Conservation (phyloP, 169 alveolate species). For the Besnoitia besnoiti region DNA sequence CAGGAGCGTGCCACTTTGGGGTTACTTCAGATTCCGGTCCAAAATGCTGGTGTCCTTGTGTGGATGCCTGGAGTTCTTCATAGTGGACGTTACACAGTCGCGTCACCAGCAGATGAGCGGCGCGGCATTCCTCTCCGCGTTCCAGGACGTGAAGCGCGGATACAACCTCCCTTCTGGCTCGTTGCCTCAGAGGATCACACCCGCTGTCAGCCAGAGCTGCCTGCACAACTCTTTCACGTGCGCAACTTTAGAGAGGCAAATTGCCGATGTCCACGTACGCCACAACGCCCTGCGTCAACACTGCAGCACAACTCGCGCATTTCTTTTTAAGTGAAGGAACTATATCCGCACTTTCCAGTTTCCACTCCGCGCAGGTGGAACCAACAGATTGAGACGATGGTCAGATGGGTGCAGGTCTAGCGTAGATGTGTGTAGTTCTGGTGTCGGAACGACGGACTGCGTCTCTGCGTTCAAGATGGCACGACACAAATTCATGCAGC, state of each 20-base stretch:
- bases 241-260: neutral
- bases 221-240: constrained; percentile 1
- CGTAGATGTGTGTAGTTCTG: neutral
- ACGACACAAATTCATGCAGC: no score
- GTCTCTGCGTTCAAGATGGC: no score
- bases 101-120: neutral
- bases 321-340: neutral
- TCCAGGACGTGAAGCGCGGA: neutral
- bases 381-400: neutral
- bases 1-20: neutral
- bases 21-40: neutral
- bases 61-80: neutral
- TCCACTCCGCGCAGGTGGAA: neutral
- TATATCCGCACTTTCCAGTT: neutral
- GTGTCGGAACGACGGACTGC: no score
- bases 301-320: neutral
- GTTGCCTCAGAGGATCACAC: neutral
- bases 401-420: neutral
- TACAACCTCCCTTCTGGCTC: neutral
- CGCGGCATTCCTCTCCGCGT: neutral
- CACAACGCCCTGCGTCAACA: neutral
- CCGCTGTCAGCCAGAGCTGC: neutral
- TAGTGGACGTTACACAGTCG: neutral
- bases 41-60: neutral
- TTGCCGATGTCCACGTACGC: constrained; percentile 14